These are phyloP conservation scores for Echinochloa phyllopogon DNA, from an alignment of 176 grass and related monocot genomes.

Conservation along the genomic window DNA sequence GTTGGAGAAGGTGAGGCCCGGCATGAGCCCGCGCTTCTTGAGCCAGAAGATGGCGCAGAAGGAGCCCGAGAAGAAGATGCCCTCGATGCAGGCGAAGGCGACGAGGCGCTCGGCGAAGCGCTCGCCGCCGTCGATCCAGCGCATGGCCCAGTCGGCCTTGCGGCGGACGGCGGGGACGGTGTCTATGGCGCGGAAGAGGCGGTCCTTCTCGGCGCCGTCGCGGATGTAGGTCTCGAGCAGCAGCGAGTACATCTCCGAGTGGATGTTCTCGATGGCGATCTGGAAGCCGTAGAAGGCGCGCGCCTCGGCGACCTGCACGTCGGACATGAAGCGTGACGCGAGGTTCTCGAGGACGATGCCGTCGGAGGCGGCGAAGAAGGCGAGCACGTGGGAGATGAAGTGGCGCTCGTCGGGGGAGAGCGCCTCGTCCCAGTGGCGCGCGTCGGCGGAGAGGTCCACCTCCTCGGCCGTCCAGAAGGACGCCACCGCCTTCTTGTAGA, in stretches of 20 bases:
- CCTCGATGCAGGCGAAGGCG: slow-evolving; percentile 86
- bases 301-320: slow-evolving; percentile 85
- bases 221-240: slow-evolving; percentile 87
- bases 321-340: slow-evolving; percentile 81
- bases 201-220: slow-evolving; percentile 67
- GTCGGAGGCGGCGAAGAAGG: slow-evolving; percentile 92
- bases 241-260: slow-evolving; percentile 95
- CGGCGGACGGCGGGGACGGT: slow-evolving; percentile 68
- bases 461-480: slow-evolving; percentile 93
- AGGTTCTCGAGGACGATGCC: slow-evolving; percentile 98
- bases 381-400: slow-evolving; percentile 94
- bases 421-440: slow-evolving; percentile 64
- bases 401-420: slow-evolving; percentile 77
- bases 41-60: slow-evolving; percentile 99
- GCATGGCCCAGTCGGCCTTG: slow-evolving; percentile 86
- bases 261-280: slow-evolving; percentile 98
- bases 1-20: slow-evolving; percentile 94
- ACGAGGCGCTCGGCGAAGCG: slow-evolving; percentile 84
- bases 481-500: slow-evolving; percentile 90
- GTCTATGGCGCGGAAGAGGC: slow-evolving; percentile 83
- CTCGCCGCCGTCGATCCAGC: slow-evolving; percentile 79
- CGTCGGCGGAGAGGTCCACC: slow-evolving; percentile 73
- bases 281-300: slow-evolving; percentile 95
- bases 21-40: slow-evolving; percentile 94
- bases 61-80: slow-evolving; percentile 96